Conservation (phyloP, 2,329 filamentous ascomycete genomes). For the Colletotrichum aenigma region DNA sequence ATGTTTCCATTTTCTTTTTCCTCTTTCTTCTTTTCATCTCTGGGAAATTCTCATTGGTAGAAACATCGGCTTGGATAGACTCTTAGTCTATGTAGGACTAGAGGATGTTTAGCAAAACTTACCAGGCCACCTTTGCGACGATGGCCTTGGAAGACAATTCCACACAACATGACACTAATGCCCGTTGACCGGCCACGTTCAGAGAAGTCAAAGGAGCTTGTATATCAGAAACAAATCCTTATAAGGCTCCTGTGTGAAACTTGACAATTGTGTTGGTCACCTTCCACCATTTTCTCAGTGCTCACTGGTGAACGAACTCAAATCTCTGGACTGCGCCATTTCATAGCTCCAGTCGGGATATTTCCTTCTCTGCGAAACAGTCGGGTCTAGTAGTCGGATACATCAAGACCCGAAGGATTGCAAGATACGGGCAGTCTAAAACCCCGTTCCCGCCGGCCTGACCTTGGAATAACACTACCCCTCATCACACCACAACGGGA, state of each 20-base stretch:
- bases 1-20: background rate
- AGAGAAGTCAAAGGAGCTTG: background rate
- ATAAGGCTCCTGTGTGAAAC: background rate
- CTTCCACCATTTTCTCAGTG: background rate
- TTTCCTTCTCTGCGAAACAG: background rate
- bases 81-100: background rate
- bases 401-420: background rate
- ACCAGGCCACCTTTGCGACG: background rate
- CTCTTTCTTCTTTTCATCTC: background rate
- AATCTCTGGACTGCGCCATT: background rate
- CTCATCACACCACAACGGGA: background rate
- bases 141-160: background rate
- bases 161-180: background rate
- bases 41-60: background rate
- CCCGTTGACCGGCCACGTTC: background rate
- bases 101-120: background rate
- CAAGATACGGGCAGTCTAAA: background rate
- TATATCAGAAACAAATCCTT: background rate
- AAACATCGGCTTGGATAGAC: background rate
- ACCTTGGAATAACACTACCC: background rate
- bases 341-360: background rate
- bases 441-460: background rate
- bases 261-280: fast-evolving
- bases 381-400: background rate
- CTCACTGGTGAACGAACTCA: background rate